These are phyloP conservation scores for Candolleomyces eurysporus DNA, from an alignment of 768 basidiomycete species.

Conservation along the genomic window DNA sequence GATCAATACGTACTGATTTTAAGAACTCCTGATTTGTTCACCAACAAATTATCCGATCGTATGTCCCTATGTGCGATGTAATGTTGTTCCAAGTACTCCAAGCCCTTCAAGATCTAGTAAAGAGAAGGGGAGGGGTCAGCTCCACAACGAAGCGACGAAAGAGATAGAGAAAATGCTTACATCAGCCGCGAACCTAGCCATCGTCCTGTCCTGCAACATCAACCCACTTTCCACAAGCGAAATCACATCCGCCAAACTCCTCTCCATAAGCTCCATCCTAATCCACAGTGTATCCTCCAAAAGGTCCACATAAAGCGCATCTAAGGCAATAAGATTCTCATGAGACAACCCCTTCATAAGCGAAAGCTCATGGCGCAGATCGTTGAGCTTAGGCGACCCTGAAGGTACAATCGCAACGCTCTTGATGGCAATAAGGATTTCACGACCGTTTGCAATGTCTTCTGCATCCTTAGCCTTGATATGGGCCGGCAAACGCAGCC, in stretches of 20 bases:
- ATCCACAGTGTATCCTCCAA: constrained; percentile 75
- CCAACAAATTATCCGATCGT: constrained; percentile 77
- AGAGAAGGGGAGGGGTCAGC: not conserved
- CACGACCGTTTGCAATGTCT: constrained; percentile 29
- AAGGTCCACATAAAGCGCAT: constrained; percentile 68
- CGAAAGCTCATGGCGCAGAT: constrained; percentile 58
- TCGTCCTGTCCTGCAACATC: constrained; percentile 61
- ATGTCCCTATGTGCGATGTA: constrained; percentile 81
- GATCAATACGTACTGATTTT: constrained; percentile 58
- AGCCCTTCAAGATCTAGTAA: constrained; percentile 57
- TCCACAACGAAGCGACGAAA: not conserved
- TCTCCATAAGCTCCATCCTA: constrained; percentile 87
- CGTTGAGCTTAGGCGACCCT: constrained; percentile 60
- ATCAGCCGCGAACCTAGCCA: constrained; percentile 76
- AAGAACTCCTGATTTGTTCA: constrained; percentile 66
- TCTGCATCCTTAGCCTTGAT: constrained; percentile 38
- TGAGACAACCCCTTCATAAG: constrained; percentile 59
- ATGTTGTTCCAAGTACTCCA: constrained; percentile 63
- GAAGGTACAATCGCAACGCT: constrained; percentile 58
- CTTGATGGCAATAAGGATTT: constrained; percentile 73
- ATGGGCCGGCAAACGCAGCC: constrained; percentile 38
- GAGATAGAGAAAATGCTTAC: constrained; percentile 41
- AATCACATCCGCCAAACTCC: constrained; percentile 81
- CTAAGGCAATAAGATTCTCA: constrained; percentile 63
- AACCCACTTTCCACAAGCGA: constrained; percentile 60